Conservation (phyloP, 1,284 basidiomycete genomes). For the Apiotrichum siamense region DNA sequence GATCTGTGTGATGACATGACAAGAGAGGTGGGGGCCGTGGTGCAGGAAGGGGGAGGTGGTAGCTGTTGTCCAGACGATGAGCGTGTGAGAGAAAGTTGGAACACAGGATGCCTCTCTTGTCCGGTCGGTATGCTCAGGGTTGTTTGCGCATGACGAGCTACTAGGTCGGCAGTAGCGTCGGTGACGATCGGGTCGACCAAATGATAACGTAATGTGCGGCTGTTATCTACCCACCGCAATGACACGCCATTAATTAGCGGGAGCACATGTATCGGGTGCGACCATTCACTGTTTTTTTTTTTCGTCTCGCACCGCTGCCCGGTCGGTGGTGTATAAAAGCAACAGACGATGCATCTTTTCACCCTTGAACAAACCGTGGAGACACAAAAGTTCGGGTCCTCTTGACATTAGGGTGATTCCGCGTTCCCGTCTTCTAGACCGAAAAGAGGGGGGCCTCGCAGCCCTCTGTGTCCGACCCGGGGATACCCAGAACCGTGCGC, state of each 20-base stretch:
- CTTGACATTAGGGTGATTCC: conserved; percentile 40
- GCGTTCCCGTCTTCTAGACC: conserved; percentile 47
- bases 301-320: background rate
- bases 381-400: conserved; percentile 47
- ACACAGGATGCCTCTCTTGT: too few species aligned
- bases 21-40: too few species aligned
- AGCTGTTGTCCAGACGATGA: too few species aligned
- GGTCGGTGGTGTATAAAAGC: background rate
- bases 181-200: too few species aligned
- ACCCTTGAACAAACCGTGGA: conserved; percentile 35
- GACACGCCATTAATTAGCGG: background rate
- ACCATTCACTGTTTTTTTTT: background rate
- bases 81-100: too few species aligned
- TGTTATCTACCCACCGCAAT: too few species aligned
- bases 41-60: background rate
- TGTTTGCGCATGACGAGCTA: too few species aligned
- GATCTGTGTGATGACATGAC: background rate
- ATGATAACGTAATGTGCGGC: too few species aligned
- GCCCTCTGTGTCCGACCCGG: conserved; percentile 10
- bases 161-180: too few species aligned
- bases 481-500: conserved; percentile 35
- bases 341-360: too few species aligned
- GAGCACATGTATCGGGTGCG: background rate
- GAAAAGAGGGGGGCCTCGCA: conserved; percentile 15
- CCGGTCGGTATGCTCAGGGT: too few species aligned